phyloP scores from a whole-genome alignment of 2,329 filamentous ascomycete species.

The Cyclaneusma minus region DNA sequence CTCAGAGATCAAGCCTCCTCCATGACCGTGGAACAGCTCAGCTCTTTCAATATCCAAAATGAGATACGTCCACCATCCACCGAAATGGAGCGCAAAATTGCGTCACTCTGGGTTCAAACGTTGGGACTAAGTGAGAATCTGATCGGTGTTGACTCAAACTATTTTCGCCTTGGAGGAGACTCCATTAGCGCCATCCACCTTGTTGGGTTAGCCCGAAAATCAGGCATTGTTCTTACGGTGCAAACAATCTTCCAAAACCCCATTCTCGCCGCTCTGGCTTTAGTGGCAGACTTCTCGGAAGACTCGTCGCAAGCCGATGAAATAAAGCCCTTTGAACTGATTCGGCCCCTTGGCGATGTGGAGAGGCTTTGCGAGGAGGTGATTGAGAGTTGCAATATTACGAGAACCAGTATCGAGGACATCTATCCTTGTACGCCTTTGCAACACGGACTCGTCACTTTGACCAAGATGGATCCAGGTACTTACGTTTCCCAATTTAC shows the following conservation, averaged over 20 bases:
- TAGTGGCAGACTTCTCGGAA: constrained; percentile 1
- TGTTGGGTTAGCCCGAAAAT: constrained; percentile 16
- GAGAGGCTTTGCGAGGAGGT: no score
- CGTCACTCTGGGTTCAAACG: not conserved
- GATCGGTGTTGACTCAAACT: constrained; percentile 14
- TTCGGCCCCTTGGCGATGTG: constrained; percentile 9
- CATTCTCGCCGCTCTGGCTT: constrained; percentile 10
- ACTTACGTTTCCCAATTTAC: no score
- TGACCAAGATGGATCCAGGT: no score
- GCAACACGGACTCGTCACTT: constrained; percentile 9
- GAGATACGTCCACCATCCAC: not conserved
- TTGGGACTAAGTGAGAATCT: not conserved
- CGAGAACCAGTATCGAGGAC: constrained; percentile 10
- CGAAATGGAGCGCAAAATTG: not conserved
- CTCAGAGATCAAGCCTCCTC: not conserved
- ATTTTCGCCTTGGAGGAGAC: constrained; percentile 11
- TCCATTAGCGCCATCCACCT: constrained; percentile 20
- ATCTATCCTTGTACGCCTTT: constrained; percentile 16
- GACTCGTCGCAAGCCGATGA: constrained; percentile 1
- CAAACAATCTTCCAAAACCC: constrained; percentile 20
- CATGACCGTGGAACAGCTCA: not conserved
- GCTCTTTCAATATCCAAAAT: not conserved
- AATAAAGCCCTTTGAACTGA: constrained; percentile 8
- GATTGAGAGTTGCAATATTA: no score
- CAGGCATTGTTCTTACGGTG: constrained; percentile 16